phyloP scores from a whole-genome alignment of 768 basidiomycete genomes.

The Hydnum rufescens region DNA sequence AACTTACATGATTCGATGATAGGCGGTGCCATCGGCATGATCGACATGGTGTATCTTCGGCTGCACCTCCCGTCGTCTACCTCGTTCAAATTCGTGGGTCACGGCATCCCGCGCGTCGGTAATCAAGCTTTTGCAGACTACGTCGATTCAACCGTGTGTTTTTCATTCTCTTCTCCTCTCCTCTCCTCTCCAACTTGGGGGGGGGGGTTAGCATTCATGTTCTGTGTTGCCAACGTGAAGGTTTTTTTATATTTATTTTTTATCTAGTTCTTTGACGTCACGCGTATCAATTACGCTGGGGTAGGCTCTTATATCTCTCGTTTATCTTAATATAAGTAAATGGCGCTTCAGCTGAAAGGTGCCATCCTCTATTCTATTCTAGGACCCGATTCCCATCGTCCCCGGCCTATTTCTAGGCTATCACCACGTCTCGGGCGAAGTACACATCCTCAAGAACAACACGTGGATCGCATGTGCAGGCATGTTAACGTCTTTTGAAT shows the following conservation, averaged over 20 bases:
- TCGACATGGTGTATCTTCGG: conserved; percentile 24
- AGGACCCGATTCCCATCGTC: background rate
- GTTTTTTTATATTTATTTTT: no score
- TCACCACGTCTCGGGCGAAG: conserved; percentile 1
- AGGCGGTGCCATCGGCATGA: conserved; percentile 20
- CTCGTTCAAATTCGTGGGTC: conserved; percentile 18
- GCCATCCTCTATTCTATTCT: background rate
- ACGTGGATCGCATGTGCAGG: conserved; percentile 37
- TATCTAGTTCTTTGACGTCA: no score
- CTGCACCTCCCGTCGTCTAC: conserved; percentile 20
- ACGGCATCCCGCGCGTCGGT: conserved; percentile 17
- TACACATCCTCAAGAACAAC: conserved; percentile 1
- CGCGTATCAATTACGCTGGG: no score
- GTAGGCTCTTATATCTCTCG: no score
- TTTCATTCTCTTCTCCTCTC: background rate
- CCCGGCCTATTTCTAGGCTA: background rate
- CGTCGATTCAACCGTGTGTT: background rate
- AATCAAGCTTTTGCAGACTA: conserved; percentile 6
- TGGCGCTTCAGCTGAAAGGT: no score
- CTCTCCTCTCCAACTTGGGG: no score
- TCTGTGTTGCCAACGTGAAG: conserved; percentile 2
- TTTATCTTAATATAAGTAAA: no score
- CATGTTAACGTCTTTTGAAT: no score
- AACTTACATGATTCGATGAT: no score
- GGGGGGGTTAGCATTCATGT: conserved; percentile 3